These are phyloP conservation scores for Solanum virginianum DNA, from an alignment of 257 asterid genomes.

Conservation along the genomic window DNA sequence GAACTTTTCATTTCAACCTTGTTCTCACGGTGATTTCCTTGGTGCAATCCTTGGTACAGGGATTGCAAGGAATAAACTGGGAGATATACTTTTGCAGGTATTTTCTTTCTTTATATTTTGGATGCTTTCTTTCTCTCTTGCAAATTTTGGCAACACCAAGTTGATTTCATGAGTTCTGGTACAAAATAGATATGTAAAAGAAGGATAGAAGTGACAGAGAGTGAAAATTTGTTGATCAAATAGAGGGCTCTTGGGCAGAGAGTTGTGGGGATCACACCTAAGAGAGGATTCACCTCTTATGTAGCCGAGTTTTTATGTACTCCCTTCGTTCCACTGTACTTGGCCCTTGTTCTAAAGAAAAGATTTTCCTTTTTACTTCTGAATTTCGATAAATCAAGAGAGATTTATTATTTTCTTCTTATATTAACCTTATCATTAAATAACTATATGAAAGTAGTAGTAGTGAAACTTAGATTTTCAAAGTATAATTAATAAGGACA, in stretches of 20 bases:
- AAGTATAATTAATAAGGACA: background rate
- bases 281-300: background rate
- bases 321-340: background rate
- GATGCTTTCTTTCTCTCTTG: background rate
- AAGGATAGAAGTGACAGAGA: background rate
- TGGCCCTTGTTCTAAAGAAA: background rate
- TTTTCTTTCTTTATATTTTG: background rate
- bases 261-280: background rate
- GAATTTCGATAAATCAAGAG: background rate
- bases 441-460: background rate
- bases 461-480: background rate
- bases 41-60: constrained; percentile 95
- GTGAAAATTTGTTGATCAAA: background rate
- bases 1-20: constrained; percentile 67
- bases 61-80: constrained; percentile 75
- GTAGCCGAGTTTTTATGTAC: background rate
- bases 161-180: background rate
- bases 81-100: constrained; percentile 90
- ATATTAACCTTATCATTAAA: background rate
- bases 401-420: background rate
- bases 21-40: constrained; percentile 92
- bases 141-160: background rate
- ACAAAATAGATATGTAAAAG: background rate
- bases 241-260: background rate
- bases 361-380: background rate